phyloP scores from a whole-genome alignment of 306 rosid species.

The Inga laurina region DNA sequence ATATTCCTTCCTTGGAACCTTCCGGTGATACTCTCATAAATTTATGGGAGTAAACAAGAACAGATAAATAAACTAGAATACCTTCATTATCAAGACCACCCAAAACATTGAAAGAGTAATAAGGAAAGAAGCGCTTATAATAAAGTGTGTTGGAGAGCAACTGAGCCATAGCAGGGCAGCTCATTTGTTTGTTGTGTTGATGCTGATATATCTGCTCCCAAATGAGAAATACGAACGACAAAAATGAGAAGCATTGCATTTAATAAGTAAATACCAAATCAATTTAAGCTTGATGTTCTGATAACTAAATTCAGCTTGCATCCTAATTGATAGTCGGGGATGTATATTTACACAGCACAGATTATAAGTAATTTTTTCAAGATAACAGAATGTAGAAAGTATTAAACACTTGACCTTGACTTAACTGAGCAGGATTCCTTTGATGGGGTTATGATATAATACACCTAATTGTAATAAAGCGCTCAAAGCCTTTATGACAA shows the following conservation, averaged over 20 bases:
- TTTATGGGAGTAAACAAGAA: conserved; percentile 23
- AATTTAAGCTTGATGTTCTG: neutral
- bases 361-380: neutral
- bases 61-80: conserved; percentile 28
- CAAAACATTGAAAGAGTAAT: conserved; percentile 90
- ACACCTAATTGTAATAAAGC: neutral
- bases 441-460: neutral
- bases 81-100: conserved; percentile 98
- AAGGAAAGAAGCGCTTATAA: conserved; percentile 96
- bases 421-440: neutral
- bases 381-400: neutral
- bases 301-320: neutral
- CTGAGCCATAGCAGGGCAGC: conserved; percentile 99
- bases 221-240: neutral
- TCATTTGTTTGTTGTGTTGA: conserved; percentile 98
- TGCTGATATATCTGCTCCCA: conserved; percentile 81
- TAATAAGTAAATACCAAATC: neutral
- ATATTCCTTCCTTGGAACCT: neutral
- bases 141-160: conserved; percentile 93
- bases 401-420: neutral
- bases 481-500: neutral
- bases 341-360: neutral
- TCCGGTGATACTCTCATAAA: neutral
- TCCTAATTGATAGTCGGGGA: neutral
- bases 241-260: neutral